A percentile compares a stretch with the other conserved stretches of the same genome.
phyloP scores from a whole-genome alignment of 2,329 filamentous ascomycete species.

The Coleophoma eucalyptorum region DNA sequence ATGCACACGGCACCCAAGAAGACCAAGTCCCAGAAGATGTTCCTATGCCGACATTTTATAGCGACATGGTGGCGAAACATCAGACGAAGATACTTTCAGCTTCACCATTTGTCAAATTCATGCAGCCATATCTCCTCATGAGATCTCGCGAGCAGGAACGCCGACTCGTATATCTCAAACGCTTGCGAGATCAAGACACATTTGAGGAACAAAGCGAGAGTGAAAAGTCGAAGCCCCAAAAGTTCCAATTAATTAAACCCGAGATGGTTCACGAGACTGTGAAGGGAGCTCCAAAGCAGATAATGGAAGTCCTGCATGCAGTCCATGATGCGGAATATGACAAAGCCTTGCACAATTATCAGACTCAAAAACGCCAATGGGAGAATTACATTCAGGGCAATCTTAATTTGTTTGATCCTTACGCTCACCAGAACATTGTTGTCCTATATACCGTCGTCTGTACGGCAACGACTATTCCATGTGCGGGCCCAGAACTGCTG shows the following conservation, averaged over 20 bases:
- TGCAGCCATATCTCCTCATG: slow-evolving; percentile 89
- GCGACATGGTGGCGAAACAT: slow-evolving; percentile 90
- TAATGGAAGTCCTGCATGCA: slow-evolving; percentile 90
- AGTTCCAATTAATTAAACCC: slow-evolving; percentile 87
- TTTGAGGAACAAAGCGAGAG: slow-evolving; percentile 50
- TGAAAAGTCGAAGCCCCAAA: slow-evolving; percentile 62
- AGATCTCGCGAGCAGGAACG: slow-evolving; percentile 88
- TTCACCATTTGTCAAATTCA: slow-evolving; percentile 94
- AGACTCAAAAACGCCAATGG: slow-evolving; percentile 94
- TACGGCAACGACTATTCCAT: slow-evolving; percentile 89
- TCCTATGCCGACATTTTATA: slow-evolving; percentile 88
- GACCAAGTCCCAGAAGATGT: slow-evolving; percentile 70
- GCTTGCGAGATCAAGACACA: slow-evolving; percentile 73
- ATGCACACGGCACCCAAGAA: slow-evolving; percentile 36
- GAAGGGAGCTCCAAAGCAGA: slow-evolving; percentile 75
- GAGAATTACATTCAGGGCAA: slow-evolving; percentile 91
- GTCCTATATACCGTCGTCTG: slow-evolving; percentile 93
- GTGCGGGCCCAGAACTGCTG: slow-evolving; percentile 84
- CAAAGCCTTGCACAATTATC: slow-evolving; percentile 88
- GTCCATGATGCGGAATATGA: slow-evolving; percentile 97
- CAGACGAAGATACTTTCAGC: slow-evolving; percentile 91
- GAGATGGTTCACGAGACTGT: slow-evolving; percentile 90
- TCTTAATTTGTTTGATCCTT: slow-evolving; percentile 86
- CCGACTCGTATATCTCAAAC: slow-evolving; percentile 75
- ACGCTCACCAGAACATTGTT: slow-evolving; percentile 93